Base-by-base conservation (phyloP, 1,284 basidiomycete genomes). In the Ganoderma boninense region DNA sequence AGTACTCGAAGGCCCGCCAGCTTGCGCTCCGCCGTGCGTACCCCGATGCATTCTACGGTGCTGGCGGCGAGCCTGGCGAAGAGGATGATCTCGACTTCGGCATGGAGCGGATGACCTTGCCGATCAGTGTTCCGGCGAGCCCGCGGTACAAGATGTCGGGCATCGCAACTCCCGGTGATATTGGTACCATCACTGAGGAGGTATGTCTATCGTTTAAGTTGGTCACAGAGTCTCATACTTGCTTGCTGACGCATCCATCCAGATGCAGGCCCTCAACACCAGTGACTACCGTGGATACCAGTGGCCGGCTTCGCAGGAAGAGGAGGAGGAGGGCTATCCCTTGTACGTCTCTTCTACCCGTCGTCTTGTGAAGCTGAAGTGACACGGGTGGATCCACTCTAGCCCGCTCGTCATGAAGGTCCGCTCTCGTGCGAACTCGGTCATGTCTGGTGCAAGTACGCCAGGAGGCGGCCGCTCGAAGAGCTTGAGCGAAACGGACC, bases 1-100 rank as follows among this genome's bases (percentile, higher is more conserved):
- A 99, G 82, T 99, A 99, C 82, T 93, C 93, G 80, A 99, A 98
- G 85, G 95, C 96, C 46, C 87, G 97, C 64, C 97, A 98, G 83
- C 86, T 99, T 68, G 96, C 96, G 35, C 86, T 99, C 67, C 87
- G 97, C 73, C 87, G 97, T 62, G 97, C 97, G 14, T 99, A 99
- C 82, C 97, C 97, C 0, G 97, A 99, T 77, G 92, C 94, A 69
- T 99, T 98, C 84, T 90, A 87, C 72, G 85, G 84, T 44, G 79
- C 78, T 2, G 85, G 81, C 38, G 88, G 83, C 0, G 88, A 85
- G 42, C 81, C 85, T 32, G 73, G 66, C 4, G 78, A 77, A 70
- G 91, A 91, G 72, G 89, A 90, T 67, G 91, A 92, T 23, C 87
- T 87, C 69, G 87, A 85, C 59, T 80, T 85, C 59, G 89, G 92